These are phyloP conservation scores for Crithidia brevicula DNA, from an alignment of 208 protist species.

Conservation along the genomic window DNA sequence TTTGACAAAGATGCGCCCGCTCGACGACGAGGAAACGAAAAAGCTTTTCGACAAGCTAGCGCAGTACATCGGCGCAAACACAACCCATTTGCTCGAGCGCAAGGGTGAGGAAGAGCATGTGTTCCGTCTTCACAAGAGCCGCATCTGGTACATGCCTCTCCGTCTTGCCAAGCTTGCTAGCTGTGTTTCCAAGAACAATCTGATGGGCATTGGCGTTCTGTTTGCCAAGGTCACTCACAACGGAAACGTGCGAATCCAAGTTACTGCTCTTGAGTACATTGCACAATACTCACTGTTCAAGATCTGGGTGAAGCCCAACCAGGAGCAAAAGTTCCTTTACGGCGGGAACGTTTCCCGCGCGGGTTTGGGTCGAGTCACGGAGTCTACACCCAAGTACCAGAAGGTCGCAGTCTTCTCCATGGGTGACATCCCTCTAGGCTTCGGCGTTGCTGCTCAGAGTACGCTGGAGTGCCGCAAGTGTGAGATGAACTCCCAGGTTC, in stretches of 20 bases:
- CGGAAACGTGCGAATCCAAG: slow-evolving; percentile 88
- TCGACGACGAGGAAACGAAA: slow-evolving; percentile 90
- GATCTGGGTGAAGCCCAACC: slow-evolving; percentile 99
- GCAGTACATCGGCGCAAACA: slow-evolving; percentile 93
- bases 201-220: slow-evolving; percentile 90
- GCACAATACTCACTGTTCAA: slow-evolving; percentile 96
- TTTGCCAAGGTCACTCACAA: slow-evolving; percentile 93
- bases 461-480: slow-evolving; percentile 97
- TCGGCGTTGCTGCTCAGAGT: slow-evolving; percentile 96
- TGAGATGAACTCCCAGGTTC: slow-evolving; percentile 96
- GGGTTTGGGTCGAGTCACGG: slow-evolving; percentile 98
- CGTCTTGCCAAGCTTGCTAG: slow-evolving; percentile 85
- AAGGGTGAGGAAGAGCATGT: slow-evolving; percentile 88
- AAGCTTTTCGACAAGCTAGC: slow-evolving; percentile 93
- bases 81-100: slow-evolving; percentile 78
- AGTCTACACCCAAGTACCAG: slow-evolving; percentile 97
- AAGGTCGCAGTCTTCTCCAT: slow-evolving; percentile 98
- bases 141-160: slow-evolving; percentile 93
- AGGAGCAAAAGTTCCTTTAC: slow-evolving; percentile 99
- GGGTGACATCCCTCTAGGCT: slow-evolving; percentile 97
- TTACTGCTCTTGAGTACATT: slow-evolving; percentile 92
- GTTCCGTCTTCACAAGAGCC: slow-evolving; percentile 91
- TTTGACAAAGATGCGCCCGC: slow-evolving; percentile 62
- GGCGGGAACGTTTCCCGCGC: slow-evolving; percentile 98
- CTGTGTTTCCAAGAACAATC: slow-evolving; percentile 86